phyloP scores from a whole-genome alignment of 1,284 basidiomycete genomes.

The Naganishia sp. region DNA sequence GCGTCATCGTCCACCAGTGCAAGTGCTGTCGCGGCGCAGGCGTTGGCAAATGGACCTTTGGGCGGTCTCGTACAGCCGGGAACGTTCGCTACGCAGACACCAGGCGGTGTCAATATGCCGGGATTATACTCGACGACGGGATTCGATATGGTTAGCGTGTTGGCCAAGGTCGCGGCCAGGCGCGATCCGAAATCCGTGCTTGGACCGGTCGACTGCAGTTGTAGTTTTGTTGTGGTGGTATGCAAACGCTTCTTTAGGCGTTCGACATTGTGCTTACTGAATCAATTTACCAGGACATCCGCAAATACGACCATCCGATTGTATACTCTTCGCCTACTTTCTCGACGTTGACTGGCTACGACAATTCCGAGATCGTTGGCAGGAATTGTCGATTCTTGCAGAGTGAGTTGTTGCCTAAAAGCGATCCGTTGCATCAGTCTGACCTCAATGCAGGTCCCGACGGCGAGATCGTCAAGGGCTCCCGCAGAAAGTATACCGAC shows the following conservation, averaged over 20 bases:
- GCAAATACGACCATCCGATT: conserved; percentile 77
- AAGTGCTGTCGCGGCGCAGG: conserved; percentile 28
- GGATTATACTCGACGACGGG: conserved; percentile 79
- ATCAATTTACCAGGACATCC: conserved; percentile 60
- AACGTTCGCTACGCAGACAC: conserved; percentile 32
- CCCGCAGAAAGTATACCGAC: conserved; percentile 67
- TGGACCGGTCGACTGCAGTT: conserved; percentile 88
- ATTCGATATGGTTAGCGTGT: conserved; percentile 81
- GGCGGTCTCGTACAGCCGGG: conserved; percentile 32
- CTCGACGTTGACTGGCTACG: conserved; percentile 78
- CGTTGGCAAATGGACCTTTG: conserved; percentile 23
- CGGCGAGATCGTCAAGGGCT: conserved; percentile 65
- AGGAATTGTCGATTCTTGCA: conserved; percentile 77
- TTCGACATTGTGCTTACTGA: neutral
- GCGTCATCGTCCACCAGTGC: conserved; percentile 43
- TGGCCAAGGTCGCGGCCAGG: conserved; percentile 73
- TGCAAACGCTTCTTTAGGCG: conserved; percentile 29
- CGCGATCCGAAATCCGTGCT: conserved; percentile 74
- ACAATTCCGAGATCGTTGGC: conserved; percentile 75
- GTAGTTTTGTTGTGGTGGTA: conserved; percentile 78
- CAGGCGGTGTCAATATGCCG: conserved; percentile 39
- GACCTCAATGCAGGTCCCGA: conserved; percentile 64
- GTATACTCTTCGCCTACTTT: conserved; percentile 85
- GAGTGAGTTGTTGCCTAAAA: conserved; percentile 37
- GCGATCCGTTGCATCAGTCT: neutral